Conservation (phyloP, 75 land plant genomes). For the Picea glauca region DNA sequence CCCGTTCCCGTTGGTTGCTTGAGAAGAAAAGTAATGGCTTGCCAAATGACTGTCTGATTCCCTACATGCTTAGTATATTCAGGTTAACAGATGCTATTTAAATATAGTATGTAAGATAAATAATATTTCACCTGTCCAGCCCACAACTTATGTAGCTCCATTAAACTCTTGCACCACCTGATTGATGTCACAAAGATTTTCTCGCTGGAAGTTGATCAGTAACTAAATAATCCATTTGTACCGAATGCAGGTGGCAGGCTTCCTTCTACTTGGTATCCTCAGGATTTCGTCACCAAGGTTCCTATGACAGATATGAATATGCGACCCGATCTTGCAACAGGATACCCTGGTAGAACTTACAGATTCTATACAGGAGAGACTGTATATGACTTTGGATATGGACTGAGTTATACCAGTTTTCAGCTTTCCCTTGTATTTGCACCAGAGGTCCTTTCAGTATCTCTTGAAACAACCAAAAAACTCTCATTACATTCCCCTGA, state of each 20-base stretch:
- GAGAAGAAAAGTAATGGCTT: too few species aligned
- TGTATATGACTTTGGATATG: slow-evolving; percentile 21
- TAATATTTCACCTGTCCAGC: too few species aligned
- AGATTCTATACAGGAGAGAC: slow-evolving; percentile 8
- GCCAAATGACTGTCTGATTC: too few species aligned
- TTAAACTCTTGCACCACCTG: too few species aligned
- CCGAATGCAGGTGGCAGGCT: slow-evolving; percentile 8
- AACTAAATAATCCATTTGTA: neutral
- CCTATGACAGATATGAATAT: slow-evolving; percentile 34
- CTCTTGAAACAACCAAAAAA: slow-evolving; percentile 14
- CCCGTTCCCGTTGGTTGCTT: too few species aligned
- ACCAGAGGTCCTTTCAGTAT: slow-evolving; percentile 18
- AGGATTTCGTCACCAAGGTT: slow-evolving; percentile 16
- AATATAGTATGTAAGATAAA: too few species aligned
- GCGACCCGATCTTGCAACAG: slow-evolving; percentile 18
- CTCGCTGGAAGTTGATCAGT: too few species aligned
- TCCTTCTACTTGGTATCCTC: slow-evolving; percentile 34
- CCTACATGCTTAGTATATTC: too few species aligned
- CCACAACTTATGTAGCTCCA: too few species aligned
- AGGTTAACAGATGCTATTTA: too few species aligned
- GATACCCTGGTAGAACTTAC: slow-evolving; percentile 40
- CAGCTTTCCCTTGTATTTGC: slow-evolving; percentile 7
- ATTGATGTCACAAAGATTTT: too few species aligned
- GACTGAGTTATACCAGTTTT: slow-evolving; percentile 23
- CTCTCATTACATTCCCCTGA: too few species aligned